Percentiles rank a stretch among this genome's conserved stretches.
Conservation (phyloP, 441 rosid genomes). For the Populus hybrid region DNA sequence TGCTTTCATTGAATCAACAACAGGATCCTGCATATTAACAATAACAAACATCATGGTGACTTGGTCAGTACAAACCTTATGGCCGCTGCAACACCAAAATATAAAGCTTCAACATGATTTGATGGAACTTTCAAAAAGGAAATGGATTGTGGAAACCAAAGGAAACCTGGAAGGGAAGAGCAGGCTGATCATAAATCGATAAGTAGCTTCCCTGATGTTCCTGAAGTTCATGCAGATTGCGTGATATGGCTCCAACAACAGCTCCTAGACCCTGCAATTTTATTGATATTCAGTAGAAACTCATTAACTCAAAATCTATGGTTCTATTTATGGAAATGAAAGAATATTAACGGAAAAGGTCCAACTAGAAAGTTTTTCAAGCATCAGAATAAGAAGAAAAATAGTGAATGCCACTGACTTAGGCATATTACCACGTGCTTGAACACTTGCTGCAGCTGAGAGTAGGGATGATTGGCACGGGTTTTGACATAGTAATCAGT, state of each 20-base stretch:
- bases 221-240: constrained; percentile 98
- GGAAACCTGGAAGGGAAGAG: constrained; percentile 75
- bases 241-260: constrained; percentile 95
- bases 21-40: constrained; percentile 65
- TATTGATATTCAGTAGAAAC: constrained; percentile 17
- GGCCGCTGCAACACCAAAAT: constrained; percentile 7
- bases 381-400: constrained; percentile 2
- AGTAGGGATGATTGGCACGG: constrained; percentile 98
- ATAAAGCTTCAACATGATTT: neutral
- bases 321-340: neutral
- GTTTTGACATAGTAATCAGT: constrained; percentile 88
- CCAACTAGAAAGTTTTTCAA: neutral
- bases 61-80: neutral
- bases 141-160: constrained; percentile 5
- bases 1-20: constrained; percentile 70
- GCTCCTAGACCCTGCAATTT: constrained; percentile 88
- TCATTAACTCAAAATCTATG: neutral
- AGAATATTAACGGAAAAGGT: neutral
- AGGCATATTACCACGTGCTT: constrained; percentile 85
- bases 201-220: constrained; percentile 92
- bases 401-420: constrained; percentile 14
- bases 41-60: constrained; percentile 15
- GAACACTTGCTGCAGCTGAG: constrained; percentile 96
- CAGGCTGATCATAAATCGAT: constrained; percentile 92
- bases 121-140: neutral